These are phyloP conservation scores for Paralagenidium karlingii DNA, from an alignment of 352 stramenopile species.

Conservation along the genomic window DNA sequence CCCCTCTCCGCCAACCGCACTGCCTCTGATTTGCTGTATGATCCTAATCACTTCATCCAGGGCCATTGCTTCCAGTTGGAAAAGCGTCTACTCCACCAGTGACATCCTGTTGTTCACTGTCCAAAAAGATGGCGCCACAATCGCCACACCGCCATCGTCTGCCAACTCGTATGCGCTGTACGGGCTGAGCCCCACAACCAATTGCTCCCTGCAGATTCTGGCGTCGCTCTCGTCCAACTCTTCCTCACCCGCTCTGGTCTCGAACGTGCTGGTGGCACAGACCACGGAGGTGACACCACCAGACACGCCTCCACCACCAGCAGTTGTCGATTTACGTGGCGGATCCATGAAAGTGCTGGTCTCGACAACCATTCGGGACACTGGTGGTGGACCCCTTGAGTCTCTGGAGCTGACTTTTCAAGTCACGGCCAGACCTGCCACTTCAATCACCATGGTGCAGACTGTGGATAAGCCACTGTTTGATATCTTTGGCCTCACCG, in stretches of 20 bases:
- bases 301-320: constrained; percentile 10
- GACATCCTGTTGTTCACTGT: constrained; percentile 17
- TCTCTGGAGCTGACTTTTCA: constrained; percentile 14
- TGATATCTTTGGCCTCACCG: constrained; percentile 21
- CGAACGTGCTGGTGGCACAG: too few species aligned
- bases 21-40: too few species aligned
- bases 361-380: constrained; percentile 13
- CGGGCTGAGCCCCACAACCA: too few species aligned
- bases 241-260: too few species aligned
- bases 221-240: too few species aligned
- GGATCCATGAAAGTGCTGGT: constrained; percentile 13
- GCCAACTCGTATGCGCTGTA: too few species aligned
- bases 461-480: constrained; percentile 4
- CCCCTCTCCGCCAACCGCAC: neutral
- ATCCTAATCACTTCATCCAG: too few species aligned
- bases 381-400: constrained; percentile 15
- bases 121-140: constrained; percentile 2
- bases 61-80: constrained; percentile 12
- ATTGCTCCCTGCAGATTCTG: too few species aligned
- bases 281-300: too few species aligned
- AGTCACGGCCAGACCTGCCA: constrained; percentile 3
- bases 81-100: constrained; percentile 5
- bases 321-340: constrained; percentile 6
- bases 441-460: constrained; percentile 3
- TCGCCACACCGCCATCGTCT: constrained; percentile 4